Conservation (phyloP, 1,284 basidiomycete species). For the Ganoderma lingzhi region DNA sequence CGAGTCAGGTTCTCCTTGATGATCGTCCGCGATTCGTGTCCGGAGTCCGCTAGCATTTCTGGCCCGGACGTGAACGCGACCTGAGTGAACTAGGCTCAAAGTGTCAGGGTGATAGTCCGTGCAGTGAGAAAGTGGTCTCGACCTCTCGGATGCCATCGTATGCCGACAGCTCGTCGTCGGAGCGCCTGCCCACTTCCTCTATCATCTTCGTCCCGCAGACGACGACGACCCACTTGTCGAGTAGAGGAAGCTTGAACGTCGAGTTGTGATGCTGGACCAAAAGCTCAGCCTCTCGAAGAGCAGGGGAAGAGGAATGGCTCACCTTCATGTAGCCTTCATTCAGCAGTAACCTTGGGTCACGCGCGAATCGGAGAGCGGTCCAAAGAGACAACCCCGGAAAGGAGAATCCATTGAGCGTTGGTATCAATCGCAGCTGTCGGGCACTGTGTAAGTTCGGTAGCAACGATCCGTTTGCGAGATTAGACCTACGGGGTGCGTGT, state of each 20-base stretch:
- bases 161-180: slow-evolving; percentile 45
- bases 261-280: slow-evolving; percentile 32
- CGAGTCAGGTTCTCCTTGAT: slow-evolving; percentile 4
- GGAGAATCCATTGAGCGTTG: neutral
- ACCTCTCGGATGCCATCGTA: slow-evolving; percentile 29
- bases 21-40: slow-evolving; percentile 26
- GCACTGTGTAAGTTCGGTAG: neutral
- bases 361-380: slow-evolving; percentile 20
- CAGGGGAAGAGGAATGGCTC: neutral
- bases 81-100: slow-evolving; percentile 29
- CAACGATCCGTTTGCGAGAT: neutral
- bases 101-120: slow-evolving; percentile 27
- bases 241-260: slow-evolving; percentile 44
- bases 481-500: slow-evolving; percentile 4
- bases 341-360: slow-evolving; percentile 18
- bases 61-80: neutral
- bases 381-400: slow-evolving; percentile 35
- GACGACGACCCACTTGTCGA: slow-evolving; percentile 43
- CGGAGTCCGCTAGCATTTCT: neutral
- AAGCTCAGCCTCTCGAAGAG: neutral
- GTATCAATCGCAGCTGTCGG: neutral
- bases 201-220: slow-evolving; percentile 43
- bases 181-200: slow-evolving; percentile 45
- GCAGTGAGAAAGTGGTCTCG: neutral
- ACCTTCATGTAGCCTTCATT: slow-evolving; percentile 34